Conservation (phyloP, 768 basidiomycete species). For the Tubosaeta sp. region DNA sequence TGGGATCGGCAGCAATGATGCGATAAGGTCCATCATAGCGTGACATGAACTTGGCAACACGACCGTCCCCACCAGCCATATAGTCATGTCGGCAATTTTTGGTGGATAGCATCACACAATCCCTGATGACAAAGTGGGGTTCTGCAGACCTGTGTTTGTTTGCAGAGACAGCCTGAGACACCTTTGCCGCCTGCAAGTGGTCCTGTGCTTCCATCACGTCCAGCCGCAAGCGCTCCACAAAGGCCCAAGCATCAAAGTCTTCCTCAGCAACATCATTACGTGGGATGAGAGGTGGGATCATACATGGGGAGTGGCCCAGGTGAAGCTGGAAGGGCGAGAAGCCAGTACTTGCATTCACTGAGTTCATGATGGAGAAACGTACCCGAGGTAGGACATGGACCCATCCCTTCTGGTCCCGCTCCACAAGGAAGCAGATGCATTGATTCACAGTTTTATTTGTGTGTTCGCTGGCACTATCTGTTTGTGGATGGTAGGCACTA, state of each 20-base stretch:
- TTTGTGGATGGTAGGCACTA: not conserved
- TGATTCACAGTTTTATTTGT: not conserved
- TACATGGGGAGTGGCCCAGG: not conserved
- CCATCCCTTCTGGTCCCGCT: not conserved
- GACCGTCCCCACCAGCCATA: not conserved
- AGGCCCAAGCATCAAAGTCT: not conserved
- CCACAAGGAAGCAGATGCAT: not conserved
- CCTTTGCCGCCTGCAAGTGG: not conserved
- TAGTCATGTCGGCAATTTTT: not conserved
- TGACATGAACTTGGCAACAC: not conserved
- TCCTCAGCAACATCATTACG: not conserved
- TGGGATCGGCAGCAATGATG: too few species aligned
- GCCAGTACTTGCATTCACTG: not conserved
- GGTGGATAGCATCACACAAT: not conserved
- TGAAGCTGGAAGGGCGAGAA: not conserved
- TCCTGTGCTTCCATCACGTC: not conserved
- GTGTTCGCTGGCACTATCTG: not conserved
- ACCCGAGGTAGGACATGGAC: not conserved
- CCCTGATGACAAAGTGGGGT: not conserved
- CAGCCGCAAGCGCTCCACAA: not conserved
- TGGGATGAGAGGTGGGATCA: not conserved
- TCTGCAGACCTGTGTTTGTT: not conserved
- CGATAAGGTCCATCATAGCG: not conserved
- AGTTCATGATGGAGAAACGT: not conserved
- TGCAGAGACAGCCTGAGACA: not conserved